phyloP scores from a whole-genome alignment of 441 rosid genomes.

The Viola pubescens region DNA sequence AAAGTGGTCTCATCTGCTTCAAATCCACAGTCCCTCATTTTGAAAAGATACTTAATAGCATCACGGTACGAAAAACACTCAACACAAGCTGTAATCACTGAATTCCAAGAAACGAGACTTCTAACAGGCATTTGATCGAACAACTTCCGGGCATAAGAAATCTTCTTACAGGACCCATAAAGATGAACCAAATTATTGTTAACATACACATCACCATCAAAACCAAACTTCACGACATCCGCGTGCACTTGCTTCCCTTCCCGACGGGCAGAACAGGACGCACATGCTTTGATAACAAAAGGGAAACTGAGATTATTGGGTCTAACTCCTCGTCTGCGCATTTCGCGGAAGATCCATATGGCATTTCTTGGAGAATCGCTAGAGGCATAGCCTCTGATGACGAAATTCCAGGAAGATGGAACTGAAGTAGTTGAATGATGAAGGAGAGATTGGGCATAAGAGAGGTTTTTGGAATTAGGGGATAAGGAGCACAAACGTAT shows the following conservation, averaged over 20 bases:
- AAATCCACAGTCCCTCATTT: slow-evolving; percentile 42
- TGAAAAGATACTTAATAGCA: slow-evolving; percentile 38
- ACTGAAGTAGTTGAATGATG: slow-evolving; percentile 27
- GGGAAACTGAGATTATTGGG: slow-evolving; percentile 63
- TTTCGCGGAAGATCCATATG: slow-evolving; percentile 39
- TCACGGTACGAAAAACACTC: slow-evolving; percentile 32
- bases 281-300: slow-evolving; percentile 56
- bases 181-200: slow-evolving; percentile 50
- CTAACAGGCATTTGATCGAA: slow-evolving; percentile 61
- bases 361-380: slow-evolving; percentile 48
- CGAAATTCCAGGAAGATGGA: slow-evolving; percentile 53
- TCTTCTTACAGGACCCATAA: slow-evolving; percentile 54
- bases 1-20: slow-evolving; percentile 63
- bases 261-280: slow-evolving; percentile 30
- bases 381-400: slow-evolving; percentile 50
- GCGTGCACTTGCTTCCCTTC: slow-evolving; percentile 64
- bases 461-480: slow-evolving; percentile 25
- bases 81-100: slow-evolving; percentile 51
- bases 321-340: slow-evolving; percentile 45
- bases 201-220: slow-evolving; percentile 53
- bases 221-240: slow-evolving; percentile 46
- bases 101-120: slow-evolving; percentile 71
- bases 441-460: slow-evolving; percentile 40
- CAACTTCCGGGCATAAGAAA: slow-evolving; percentile 39
- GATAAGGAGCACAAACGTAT: slow-evolving; percentile 42